Percentiles rank a stretch among this genome's conserved stretches.
These are phyloP conservation scores for Dipodascus albidus DNA, from an alignment of 805 yeast genomes.

Conservation along the genomic window DNA sequence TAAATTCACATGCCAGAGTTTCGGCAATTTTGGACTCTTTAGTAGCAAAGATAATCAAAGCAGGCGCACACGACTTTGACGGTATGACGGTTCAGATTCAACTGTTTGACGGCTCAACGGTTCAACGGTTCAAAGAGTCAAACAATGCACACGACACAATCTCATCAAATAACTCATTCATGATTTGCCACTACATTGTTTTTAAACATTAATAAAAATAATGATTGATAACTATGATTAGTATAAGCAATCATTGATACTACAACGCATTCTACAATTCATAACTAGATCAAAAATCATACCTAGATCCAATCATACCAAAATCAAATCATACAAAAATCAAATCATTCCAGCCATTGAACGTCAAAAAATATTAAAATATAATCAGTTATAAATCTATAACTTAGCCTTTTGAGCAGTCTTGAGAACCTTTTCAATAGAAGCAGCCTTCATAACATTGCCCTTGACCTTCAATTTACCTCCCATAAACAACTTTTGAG, in stretches of 20 bases:
- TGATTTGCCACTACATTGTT: too few species aligned
- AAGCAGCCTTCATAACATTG: conserved; percentile 82
- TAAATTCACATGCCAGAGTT: too few species aligned
- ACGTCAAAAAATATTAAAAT: not conserved
- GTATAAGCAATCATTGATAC: not conserved
- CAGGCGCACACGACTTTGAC: too few species aligned
- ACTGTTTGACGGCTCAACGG: too few species aligned
- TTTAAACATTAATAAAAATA: too few species aligned
- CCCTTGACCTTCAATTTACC: conserved; percentile 85
- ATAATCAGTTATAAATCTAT: not conserved
- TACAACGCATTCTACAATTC: not conserved
- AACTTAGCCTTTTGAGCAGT: conserved; percentile 27
- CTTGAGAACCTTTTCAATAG: conserved; percentile 58
- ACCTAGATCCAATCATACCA: not conserved
- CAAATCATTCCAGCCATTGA: not conserved
- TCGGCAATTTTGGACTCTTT: not conserved
- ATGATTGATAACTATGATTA: too few species aligned
- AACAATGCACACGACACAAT: too few species aligned
- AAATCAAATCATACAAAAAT: not conserved
- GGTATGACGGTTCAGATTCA: too few species aligned
- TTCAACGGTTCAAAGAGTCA: too few species aligned
- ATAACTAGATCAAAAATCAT: not conserved
- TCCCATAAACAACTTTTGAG: conserved; percentile 73
- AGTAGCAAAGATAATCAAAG: not conserved
- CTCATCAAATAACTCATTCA: too few species aligned